Conservation (phyloP, 1,284 basidiomycete species). For the Laetiporus sulphureus region DNA sequence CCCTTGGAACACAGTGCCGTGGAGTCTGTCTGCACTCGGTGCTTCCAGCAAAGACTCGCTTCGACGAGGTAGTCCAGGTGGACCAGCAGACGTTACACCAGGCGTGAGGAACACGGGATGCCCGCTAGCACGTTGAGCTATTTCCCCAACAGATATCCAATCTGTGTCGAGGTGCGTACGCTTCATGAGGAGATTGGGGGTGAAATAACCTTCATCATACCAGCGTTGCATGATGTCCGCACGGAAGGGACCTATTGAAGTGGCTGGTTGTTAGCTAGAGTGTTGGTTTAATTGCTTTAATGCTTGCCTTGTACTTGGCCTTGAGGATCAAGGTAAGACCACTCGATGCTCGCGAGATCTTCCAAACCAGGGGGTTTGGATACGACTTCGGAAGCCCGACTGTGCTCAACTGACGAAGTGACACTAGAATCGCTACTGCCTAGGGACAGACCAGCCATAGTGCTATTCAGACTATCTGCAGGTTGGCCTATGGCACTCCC, state of each 20-base stretch:
- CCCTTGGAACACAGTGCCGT: slow-evolving; percentile 54
- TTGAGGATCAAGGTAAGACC: slow-evolving; percentile 90
- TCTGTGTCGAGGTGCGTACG: slow-evolving; percentile 60
- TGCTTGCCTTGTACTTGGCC: slow-evolving; percentile 80
- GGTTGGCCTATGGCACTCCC: not conserved
- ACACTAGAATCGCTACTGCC: no score
- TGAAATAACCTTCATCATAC: slow-evolving; percentile 90
- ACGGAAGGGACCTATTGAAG: slow-evolving; percentile 74
- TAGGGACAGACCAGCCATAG: slow-evolving; percentile 4
- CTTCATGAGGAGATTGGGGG: slow-evolving; percentile 80
- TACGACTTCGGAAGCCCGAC: no score
- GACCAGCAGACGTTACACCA: slow-evolving; percentile 32
- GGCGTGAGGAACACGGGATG: slow-evolving; percentile 61
- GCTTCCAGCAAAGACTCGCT: slow-evolving; percentile 38
- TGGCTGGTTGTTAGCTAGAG: slow-evolving; percentile 2
- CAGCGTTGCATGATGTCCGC: slow-evolving; percentile 94
- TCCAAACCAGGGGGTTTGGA: slow-evolving; percentile 30
- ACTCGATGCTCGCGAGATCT: slow-evolving; percentile 71
- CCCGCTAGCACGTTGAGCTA: slow-evolving; percentile 43
- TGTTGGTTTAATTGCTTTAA: not conserved
- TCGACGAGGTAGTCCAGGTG: slow-evolving; percentile 48
- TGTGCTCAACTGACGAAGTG: no score
- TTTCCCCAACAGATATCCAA: slow-evolving; percentile 58
- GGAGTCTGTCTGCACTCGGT: slow-evolving; percentile 29
- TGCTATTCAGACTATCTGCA: not conserved